Percentiles rank a stretch among this genome's conserved stretches.
These are phyloP conservation scores for Aurinia saxatilis DNA, from an alignment of 345 rosid genomes.

Conservation along the genomic window DNA sequence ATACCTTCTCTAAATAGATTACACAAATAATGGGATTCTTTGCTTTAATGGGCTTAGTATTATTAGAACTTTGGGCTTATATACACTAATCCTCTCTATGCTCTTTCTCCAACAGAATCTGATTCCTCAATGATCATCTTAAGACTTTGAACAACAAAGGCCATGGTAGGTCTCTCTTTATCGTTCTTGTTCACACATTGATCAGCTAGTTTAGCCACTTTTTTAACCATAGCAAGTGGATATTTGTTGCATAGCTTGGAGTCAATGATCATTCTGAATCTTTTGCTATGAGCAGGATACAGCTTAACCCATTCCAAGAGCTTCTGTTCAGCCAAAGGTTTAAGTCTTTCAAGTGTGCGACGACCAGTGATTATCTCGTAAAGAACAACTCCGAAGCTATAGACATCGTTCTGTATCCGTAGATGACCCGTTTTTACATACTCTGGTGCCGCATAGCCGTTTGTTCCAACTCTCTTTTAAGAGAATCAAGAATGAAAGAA, in stretches of 20 bases:
- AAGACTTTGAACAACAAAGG: conserved; percentile 42
- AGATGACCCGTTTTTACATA: conserved; percentile 91
- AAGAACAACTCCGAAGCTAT: conserved; percentile 91
- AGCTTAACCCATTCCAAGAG: conserved; percentile 91
- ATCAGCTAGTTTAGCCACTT: conserved; percentile 62
- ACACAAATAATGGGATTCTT: too few species aligned
- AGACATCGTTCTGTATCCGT: conserved; percentile 52
- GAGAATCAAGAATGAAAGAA: neutral
- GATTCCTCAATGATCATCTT: conserved; percentile 50
- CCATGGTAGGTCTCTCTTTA: conserved; percentile 71
- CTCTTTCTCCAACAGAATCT: conserved; percentile 16
- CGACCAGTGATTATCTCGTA: conserved; percentile 92
- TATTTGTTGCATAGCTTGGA: conserved; percentile 54
- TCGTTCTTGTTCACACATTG: conserved; percentile 65
- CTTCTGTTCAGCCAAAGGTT: conserved; percentile 54
- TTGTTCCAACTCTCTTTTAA: conserved; percentile 79
- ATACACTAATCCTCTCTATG: too few species aligned
- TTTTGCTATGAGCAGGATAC: conserved; percentile 57
- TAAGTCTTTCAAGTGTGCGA: conserved; percentile 57
- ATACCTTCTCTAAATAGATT: too few species aligned
- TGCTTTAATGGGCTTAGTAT: too few species aligned
- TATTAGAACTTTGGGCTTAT: too few species aligned
- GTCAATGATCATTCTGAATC: conserved; percentile 71
- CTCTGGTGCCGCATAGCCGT: conserved; percentile 93
- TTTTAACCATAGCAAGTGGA: conserved; percentile 39